Evolutionary conservation across 2,329 filamentous ascomycete species (phyloP), one percentile per base, ranked within the genome.

Genomic region (Ceratocystis cubensis): DNA sequence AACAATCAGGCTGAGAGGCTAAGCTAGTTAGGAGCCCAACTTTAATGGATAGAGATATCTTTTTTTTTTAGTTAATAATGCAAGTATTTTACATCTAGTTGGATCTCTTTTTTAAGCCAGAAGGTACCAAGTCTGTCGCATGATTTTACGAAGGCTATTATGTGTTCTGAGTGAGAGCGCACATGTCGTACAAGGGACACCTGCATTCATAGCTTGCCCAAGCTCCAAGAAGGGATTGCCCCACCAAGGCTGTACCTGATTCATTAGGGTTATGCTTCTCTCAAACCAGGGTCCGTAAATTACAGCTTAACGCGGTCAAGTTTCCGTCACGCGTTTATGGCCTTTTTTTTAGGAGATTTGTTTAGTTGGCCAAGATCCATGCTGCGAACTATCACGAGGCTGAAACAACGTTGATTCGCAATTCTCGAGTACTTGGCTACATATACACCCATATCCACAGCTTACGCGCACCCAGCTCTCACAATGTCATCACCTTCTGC

Each of bases 401-500:
- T 57, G 53, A 57, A 57, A 28, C 22, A 57, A 28, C 53, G n/a
- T 8, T 57, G 8, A 41, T 41, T 41, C 13, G 13, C 37, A 8
- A 41, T 41, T 41, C 37, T 41, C 37, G 37, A 41, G 13, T 25
- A 57, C 53, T 13, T n/a, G 10, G 25, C 53, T 59, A 2, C 53
- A 57, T n/a, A 13, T 30, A 37, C 56, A n/a, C 56, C 30, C 10
- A n/a, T 5, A 33, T 59, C 3, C 10, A 37, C 28, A 3, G 28
- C 56, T n/a, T 20, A 22, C 13, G 15, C 41, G 37, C 30, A 44
- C 63, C 5, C 25, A 17, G 13, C 30, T 63, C 37, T 17, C 63
- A 37, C 30, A 59, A 59, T 59, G 63, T 50, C 63, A 15, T 64
- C 63, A 4, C 63, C 63, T 20, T 41, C 63, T 44, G 67, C 66